Percentiles rank a stretch among this genome's conserved stretches.
These are phyloP conservation scores for Rhizopogon sp. DNA, from an alignment of 768 basidiomycete genomes.

Conservation along the genomic window DNA sequence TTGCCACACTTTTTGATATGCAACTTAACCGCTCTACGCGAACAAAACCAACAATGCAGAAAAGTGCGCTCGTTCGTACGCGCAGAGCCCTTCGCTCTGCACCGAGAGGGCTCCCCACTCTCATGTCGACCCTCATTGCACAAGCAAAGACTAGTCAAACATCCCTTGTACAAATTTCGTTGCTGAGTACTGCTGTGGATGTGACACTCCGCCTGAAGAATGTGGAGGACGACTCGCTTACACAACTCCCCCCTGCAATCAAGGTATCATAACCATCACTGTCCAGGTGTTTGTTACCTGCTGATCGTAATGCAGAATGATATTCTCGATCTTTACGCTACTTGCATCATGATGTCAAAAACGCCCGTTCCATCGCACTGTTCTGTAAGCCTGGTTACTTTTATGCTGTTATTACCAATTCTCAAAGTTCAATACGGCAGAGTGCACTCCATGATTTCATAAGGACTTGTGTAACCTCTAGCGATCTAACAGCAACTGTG, in stretches of 20 bases:
- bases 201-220: conserved; percentile 67
- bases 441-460: conserved; percentile 61
- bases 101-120: conserved; percentile 38
- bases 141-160: conserved; percentile 45
- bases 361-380: conserved; percentile 52
- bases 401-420: conserved; percentile 2
- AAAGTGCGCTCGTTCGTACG: conserved; percentile 53
- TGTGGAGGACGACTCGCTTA: conserved; percentile 38
- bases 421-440: conserved; percentile 25
- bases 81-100: conserved; percentile 69
- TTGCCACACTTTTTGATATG: conserved; percentile 57
- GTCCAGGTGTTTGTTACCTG: neutral
- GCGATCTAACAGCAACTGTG: conserved; percentile 48
- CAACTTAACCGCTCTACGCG: conserved; percentile 47
- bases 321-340: conserved; percentile 56
- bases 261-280: conserved; percentile 33
- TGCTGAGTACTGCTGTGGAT: conserved; percentile 67
- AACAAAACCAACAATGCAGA: conserved; percentile 55
- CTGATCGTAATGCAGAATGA: conserved; percentile 35
- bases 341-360: conserved; percentile 64
- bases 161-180: conserved; percentile 35
- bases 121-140: conserved; percentile 52
- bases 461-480: conserved; percentile 39
- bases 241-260: conserved; percentile 37
- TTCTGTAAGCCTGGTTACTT: conserved; percentile 36